These are phyloP conservation scores for Trichoderma guizhouense DNA, from an alignment of 2,329 filamentous ascomycete genomes.

Conservation along the genomic window DNA sequence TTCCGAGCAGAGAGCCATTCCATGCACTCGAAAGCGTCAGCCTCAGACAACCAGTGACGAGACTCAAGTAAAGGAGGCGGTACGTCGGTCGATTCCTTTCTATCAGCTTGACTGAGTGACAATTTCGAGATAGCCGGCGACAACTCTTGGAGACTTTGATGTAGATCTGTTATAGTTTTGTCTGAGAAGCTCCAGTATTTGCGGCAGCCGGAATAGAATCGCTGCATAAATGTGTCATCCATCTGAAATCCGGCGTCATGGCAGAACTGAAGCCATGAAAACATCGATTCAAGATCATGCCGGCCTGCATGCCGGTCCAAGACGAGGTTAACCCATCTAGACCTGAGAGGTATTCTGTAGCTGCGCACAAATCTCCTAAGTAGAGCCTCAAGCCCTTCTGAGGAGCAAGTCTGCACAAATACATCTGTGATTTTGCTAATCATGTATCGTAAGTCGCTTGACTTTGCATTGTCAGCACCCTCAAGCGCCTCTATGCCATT, in stretches of 20 bases:
- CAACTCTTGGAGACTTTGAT: slow-evolving; percentile 5
- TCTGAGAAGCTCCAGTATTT: slow-evolving; percentile 35
- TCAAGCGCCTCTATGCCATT: slow-evolving; percentile 25
- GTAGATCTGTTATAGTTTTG: slow-evolving; percentile 23
- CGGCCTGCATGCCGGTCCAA: slow-evolving; percentile 31
- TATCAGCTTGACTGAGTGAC: background rate
- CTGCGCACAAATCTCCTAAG: slow-evolving; percentile 27
- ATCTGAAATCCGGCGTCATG: slow-evolving; percentile 27
- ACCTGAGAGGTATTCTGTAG: slow-evolving; percentile 28
- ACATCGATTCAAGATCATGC: slow-evolving; percentile 28
- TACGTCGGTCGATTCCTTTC: background rate
- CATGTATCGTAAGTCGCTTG: slow-evolving; percentile 27
- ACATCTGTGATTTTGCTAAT: slow-evolving; percentile 35
- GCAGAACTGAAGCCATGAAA: slow-evolving; percentile 35
- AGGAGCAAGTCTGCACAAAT: slow-evolving; percentile 27
- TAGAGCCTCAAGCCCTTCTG: slow-evolving; percentile 29
- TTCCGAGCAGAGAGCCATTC: slow-evolving; percentile 21
- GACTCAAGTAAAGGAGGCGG: background rate
- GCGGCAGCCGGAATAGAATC: slow-evolving; percentile 30
- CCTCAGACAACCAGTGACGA: background rate
- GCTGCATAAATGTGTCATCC: slow-evolving; percentile 30
- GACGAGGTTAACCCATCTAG: slow-evolving; percentile 30
- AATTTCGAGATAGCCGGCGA: background rate
- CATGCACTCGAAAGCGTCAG: slow-evolving; percentile 15
- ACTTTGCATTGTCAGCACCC: slow-evolving; percentile 18